Base-by-base conservation (phyloP, 1,284 basidiomycete genomes). In the Xerocomus minutiporus region DNA sequence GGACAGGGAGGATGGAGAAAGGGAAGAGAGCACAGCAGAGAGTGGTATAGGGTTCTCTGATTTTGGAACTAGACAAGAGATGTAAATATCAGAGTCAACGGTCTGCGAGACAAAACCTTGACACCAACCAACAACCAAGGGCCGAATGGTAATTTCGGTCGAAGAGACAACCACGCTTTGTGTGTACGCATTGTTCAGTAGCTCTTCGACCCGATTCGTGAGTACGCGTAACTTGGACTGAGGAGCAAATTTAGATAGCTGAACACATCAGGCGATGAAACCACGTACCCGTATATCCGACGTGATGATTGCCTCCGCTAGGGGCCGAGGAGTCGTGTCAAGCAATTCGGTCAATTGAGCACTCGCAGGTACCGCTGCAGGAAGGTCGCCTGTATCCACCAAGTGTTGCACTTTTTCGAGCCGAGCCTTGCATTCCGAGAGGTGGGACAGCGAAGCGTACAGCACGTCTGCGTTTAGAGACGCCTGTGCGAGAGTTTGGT, bases 151-250 rank as follows among this genome's bases (percentile, higher is more conserved):
- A 23, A 88, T 59, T 53, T 77, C 74, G 8, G 73, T 74, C 2
- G 78, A 65, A 7, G 78, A 75, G 28, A 86, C 61, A 2, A 73
- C 61, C 23, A 91, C 67, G 59, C 82, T 76, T 56, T 81, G 76
- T 13, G 76, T 68, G 60, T 81, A 90, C 2, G 84, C 85, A 49
- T 88, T 82, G 56, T 76, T 79, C 17, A 91, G 73, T 59, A 88
- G 83, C 54, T 91, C 88, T 61, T 88, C 83, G 5, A 80, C 69
- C 31, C 79, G 77, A 52, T 85, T 81, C 57, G 75, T 76, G 8
- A 79, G 68, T 2, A 79, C 76, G 51, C 76, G 75, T 55, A 81
- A 76, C 59, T 73, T 79, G 47, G 73, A 74, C 86, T 89, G 59
- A 1, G 41, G 13, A 11, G 8, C 39, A 41, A 45, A 49, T 51